Base-by-base conservation (phyloP, 768 basidiomycete genomes). In the Mycena chlorophos region DNA sequence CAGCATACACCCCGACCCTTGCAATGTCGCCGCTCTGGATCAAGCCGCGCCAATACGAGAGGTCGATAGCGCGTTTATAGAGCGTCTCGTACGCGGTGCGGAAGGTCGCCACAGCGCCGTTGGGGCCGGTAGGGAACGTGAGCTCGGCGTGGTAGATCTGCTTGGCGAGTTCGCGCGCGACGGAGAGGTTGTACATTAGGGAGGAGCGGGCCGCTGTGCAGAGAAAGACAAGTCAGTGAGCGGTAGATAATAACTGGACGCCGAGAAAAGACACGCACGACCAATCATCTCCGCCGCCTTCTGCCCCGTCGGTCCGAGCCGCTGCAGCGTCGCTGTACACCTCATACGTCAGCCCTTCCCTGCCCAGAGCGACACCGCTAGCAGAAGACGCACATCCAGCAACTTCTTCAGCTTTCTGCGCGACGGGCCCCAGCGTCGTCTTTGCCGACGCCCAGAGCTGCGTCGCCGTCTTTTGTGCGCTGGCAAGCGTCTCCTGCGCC, bases 121-220 rank as follows among this genome's bases (percentile, higher is more conserved):
- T n/a, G n/a, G n/a, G n/a, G 25, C 81, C 78, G 16, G 74, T 79
- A 14, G 92, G 93, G 12, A 89, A 91, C 52, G 80, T 78, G 52
- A 90, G 83, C 71, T 92, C 90, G 34, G 80, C 78, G 51, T 81
- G 65, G 71, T 91, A 91, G 50, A 92, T 76, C 58, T 88, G 86
- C 73, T 89, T 90, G 50, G 81, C 65, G 47, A 96, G 63, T 66
- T 94, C 91, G 50, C 86, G 83, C 19, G 83, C 77, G 46, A 95
- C 90, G 51, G 86, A 68, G 26, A 89, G 74, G 75, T 94, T 93
- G 78, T 93, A 94, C 26, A 82, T 56, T 30, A 94, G 66, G 4
- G 91, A 91, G 66, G 84, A 84, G 76, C 92, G 91, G 10, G 85
- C 92, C 84, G 56, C 34, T 51, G 40, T 4, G 23, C 53, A 28